Conservation (phyloP, 2,329 filamentous ascomycete species). For the Canariomyces notabilis region DNA sequence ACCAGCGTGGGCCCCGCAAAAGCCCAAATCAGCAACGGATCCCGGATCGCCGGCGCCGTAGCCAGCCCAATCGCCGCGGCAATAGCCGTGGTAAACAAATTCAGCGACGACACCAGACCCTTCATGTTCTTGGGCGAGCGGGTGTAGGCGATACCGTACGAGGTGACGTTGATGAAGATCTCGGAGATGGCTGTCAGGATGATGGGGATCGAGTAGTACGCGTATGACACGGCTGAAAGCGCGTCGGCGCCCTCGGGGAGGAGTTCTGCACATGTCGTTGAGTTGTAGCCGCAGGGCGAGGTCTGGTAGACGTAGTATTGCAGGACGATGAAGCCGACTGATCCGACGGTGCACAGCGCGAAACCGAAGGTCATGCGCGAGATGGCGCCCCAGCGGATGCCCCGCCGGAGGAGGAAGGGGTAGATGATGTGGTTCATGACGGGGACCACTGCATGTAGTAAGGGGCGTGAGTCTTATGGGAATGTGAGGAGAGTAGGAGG, state of each 20-base stretch:
- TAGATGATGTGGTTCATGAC: slow-evolving; percentile 43
- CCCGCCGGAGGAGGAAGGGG: slow-evolving; percentile 35
- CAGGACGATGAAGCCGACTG: slow-evolving; percentile 36
- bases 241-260: slow-evolving; percentile 23
- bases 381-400: slow-evolving; percentile 42
- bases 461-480: background rate
- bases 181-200: slow-evolving; percentile 45
- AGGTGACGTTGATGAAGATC: slow-evolving; percentile 47
- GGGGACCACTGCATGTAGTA: slow-evolving; percentile 28
- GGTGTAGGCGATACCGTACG: slow-evolving; percentile 47
- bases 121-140: slow-evolving; percentile 46
- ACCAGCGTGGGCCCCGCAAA: slow-evolving; percentile 43
- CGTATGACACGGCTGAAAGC: slow-evolving; percentile 41
- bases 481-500: background rate
- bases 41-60: slow-evolving; percentile 39
- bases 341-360: slow-evolving; percentile 42
- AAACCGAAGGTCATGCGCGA: slow-evolving; percentile 46
- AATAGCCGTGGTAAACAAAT: slow-evolving; percentile 41
- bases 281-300: slow-evolving; percentile 36
- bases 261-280: slow-evolving; percentile 31
- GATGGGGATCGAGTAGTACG: slow-evolving; percentile 52
- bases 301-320: slow-evolving; percentile 37
- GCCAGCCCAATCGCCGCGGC: slow-evolving; percentile 41
- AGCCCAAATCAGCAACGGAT: slow-evolving; percentile 45
- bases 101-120: slow-evolving; percentile 43